A percentile compares a stretch with the other conserved stretches of the same genome.
phyloP scores from a whole-genome alignment of 2,329 filamentous ascomycete genomes.

The Coniochaeta sp. region DNA sequence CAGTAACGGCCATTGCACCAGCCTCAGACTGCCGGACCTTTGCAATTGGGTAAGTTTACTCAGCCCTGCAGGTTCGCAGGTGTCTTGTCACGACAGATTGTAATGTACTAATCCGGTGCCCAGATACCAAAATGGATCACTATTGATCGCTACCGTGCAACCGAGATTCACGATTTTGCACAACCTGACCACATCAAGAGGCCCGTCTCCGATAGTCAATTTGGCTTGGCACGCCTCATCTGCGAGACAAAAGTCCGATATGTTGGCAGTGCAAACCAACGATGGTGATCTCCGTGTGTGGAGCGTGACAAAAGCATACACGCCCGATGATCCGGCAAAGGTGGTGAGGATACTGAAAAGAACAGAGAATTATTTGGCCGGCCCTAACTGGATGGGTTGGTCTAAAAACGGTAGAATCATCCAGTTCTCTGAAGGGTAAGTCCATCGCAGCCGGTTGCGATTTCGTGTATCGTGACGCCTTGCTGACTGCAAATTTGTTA shows the following conservation, averaged over 20 bases:
- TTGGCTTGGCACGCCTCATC: conserved; percentile 96
- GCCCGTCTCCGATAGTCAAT: conserved; percentile 79
- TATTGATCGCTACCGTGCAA: conserved; percentile 81
- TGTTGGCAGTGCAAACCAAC: conserved; percentile 87
- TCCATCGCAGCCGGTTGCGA: conserved; percentile 14
- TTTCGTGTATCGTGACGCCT: conserved; percentile 3
- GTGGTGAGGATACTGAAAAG: conserved; percentile 82
- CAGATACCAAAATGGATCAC: conserved; percentile 91
- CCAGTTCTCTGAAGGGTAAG: conserved; percentile 85
- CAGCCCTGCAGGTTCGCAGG: background rate
- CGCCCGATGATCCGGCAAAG: conserved; percentile 68
- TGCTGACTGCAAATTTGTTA: conserved; percentile 19
- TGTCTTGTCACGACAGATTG: background rate
- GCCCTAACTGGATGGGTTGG: conserved; percentile 95
- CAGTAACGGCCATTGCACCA: conserved; percentile 88
- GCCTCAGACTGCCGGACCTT: conserved; percentile 87
- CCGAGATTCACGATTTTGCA: conserved; percentile 92
- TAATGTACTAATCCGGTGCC: conserved; percentile 6
- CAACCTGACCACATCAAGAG: conserved; percentile 76
- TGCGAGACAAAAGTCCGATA: conserved; percentile 91
- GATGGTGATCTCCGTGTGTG: conserved; percentile 92
- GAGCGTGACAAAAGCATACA: conserved; percentile 82
- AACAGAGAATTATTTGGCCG: conserved; percentile 63
- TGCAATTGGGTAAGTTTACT: conserved; percentile 76
- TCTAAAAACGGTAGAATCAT: conserved; percentile 96